Percentiles rank a stretch among this genome's conserved stretches.
These are phyloP conservation scores for Yamadazyma membranifaciens DNA, from an alignment of 1,139 yeast species.

Conservation along the genomic window DNA sequence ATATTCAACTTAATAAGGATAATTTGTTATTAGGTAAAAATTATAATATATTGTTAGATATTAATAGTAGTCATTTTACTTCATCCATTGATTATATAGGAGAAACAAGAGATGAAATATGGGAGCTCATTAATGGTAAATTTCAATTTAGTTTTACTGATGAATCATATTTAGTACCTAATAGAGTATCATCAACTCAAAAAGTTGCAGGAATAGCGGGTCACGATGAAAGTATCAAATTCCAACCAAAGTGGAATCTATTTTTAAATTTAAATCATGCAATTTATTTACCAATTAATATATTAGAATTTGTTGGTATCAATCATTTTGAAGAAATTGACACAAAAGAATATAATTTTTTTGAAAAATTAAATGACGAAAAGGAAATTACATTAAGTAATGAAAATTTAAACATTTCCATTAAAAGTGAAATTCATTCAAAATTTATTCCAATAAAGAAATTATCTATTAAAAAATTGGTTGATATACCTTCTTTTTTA, in stretches of 20 bases:
- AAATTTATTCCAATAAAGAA: slow-evolving; percentile 22
- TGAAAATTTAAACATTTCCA: slow-evolving; percentile 4
- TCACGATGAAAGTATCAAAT: slow-evolving; percentile 1
- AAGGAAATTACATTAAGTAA: slow-evolving; percentile 14
- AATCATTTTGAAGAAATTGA: slow-evolving; percentile 13
- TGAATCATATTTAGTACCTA: slow-evolving; percentile 11
- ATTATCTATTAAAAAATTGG: slow-evolving; percentile 22
- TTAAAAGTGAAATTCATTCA: slow-evolving; percentile 14
- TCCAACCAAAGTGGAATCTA: slow-evolving; percentile 19
- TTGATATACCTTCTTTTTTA: slow-evolving; percentile 25
- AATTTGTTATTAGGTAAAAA: slow-evolving; percentile 10
- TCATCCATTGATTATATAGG: slow-evolving; percentile 15
- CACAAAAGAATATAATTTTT: slow-evolving; percentile 10
- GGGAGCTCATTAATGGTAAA: slow-evolving; percentile 14
- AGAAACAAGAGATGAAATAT: slow-evolving; percentile 20
- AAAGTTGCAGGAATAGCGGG: background rate
- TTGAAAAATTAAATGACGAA: slow-evolving; percentile 20
- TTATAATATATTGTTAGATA: slow-evolving; percentile 12
- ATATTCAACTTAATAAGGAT: slow-evolving; percentile 2
- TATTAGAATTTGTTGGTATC: slow-evolving; percentile 33
- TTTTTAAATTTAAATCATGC: slow-evolving; percentile 24
- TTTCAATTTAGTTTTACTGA: slow-evolving; percentile 15
- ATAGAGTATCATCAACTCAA: background rate
- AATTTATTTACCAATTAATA: slow-evolving; percentile 25
- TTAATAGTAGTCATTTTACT: slow-evolving; percentile 9